Percentiles rank a stretch among this genome's conserved stretches.
Evolutionary conservation across 2,329 filamentous ascomycete species (phyloP).

Genomic region (Proliferodiscus dingleyae): DNA sequence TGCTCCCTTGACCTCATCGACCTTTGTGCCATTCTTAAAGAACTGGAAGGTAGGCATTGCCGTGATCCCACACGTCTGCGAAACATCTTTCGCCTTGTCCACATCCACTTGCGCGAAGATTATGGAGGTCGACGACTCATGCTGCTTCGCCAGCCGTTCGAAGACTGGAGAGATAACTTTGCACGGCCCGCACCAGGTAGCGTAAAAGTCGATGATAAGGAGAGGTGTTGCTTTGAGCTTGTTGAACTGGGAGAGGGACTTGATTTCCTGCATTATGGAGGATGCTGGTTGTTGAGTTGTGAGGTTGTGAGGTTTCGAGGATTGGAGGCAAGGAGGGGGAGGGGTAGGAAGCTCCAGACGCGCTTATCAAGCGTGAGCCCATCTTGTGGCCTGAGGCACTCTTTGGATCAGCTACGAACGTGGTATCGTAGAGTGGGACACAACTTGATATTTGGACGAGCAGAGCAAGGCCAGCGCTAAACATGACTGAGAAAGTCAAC

Average conservation of each 20-base stretch:
- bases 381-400: too few species aligned
- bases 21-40: constrained; percentile 68
- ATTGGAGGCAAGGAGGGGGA: too few species aligned
- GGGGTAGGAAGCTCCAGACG: too few species aligned
- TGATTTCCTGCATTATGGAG: constrained; percentile 31
- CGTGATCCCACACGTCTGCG: constrained; percentile 68
- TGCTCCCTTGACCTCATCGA: constrained; percentile 75
- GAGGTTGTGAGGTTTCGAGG: too few species aligned
- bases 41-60: constrained; percentile 95
- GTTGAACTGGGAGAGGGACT: constrained; percentile 28
- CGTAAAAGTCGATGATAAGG: constrained; percentile 55
- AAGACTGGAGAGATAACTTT: constrained; percentile 86
- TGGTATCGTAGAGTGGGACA: too few species aligned
- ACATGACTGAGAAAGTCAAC: too few species aligned
- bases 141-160: constrained; percentile 71
- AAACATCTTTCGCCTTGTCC: constrained; percentile 72
- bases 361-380: too few species aligned
- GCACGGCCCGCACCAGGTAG: constrained; percentile 90
- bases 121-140: constrained; percentile 72
- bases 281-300: too few species aligned
- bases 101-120: constrained; percentile 89
- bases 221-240: constrained; percentile 22
- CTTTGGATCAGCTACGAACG: too few species aligned
- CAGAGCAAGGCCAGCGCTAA: too few species aligned
- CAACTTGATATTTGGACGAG: too few species aligned